Base-by-base conservation (phyloP, 2,329 filamentous ascomycete species). In the Scleromitrula shiraiana region DNA sequence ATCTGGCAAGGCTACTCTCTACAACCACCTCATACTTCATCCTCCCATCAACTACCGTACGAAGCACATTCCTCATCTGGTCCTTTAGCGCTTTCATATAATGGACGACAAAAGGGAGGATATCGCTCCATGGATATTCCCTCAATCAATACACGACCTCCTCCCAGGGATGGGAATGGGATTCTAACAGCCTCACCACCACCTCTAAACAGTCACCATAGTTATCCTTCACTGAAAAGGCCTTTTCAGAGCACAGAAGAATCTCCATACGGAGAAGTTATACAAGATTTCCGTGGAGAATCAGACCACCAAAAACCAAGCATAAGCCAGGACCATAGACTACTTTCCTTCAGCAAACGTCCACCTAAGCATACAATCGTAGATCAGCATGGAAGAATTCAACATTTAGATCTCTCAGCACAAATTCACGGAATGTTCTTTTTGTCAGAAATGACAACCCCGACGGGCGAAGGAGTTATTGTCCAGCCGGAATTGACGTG, bases 371-470 rank as follows among this genome's bases (percentile, higher is more conserved):
- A 59, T 49, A 68, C 68, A 5, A 64, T 78, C 20, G 65, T 78
- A 45, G 75, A 76, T 57, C 70, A 69, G 53, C 67, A 70, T 43
- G 72, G 69, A 60, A 66, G 70, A 39, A 65, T 69, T 29, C 70
- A 71, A 26, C 68, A 71, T 14, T 67, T 78, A 33, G 71, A 71
- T 29, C 65, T 78, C 44, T 64, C 69, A 22, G 85, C 86, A 14
- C 85, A 91, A 68, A 78, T 91, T 24, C 85, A 90, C 62, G 86
- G 86, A 70, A 90, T 91, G 85, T 91, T 91, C 70, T 91, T 91
- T 65, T 72, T 91, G 26, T 88, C 86, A 24, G 86, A 91, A 64
- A 53, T 63, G 44, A 57, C 61, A 27, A 59, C 59, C 14, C 55
- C 74, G 52, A 69, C 72, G 46, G 72, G 66, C 55, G 78, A 83